Evolutionary conservation across 2,329 filamentous ascomycete genomes (phyloP), one percentile per base, ranked within the genome.

Genomic region (Pestalotiopsis sp.): DNA sequence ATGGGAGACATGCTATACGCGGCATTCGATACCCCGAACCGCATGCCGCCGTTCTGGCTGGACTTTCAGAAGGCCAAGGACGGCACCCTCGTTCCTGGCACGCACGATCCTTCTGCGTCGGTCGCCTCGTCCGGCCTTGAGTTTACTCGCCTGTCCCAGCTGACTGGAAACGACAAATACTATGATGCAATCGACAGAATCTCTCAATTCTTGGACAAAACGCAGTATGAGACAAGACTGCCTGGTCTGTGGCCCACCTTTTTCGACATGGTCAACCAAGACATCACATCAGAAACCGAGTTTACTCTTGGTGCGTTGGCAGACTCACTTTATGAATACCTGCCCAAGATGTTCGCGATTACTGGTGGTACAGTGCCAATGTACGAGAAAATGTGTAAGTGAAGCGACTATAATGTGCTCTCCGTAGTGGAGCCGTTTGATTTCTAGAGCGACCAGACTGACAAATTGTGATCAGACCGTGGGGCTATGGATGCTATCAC

Each of bases 101-200:
- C 74, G 17, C 76, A 77, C 58, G 81, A 82, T 58, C 77, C 79
- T 2, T 79, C 80, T 4, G 80, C 82, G 0, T 76, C 78, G 1
- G 77, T 80, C 1, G 90, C 90, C 14, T 92, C 90, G 4, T 82
- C 93, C 59, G 89, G 86, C 4, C 78, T 94, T 71, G 92, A 94
- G 75, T 93, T 94, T 76, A 93, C 90, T 4, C 84, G 91, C 7
- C 80, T 94, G 59, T 86, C 90, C 4, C 91, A 94, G 76, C 81
- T 94, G 68, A 93, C 91, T 0, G 88, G 87, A 66, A 83, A 93
- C 69, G 78, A 85, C 67, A 92, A 90, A 74, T 94, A 92, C 79
- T 94, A 91, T 75, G 93, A 95, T 76, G 93, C 92, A 1, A 87
- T 94, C 68, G 90, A 91, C 68, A 87, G 92, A 12, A 88, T 97